Base-by-base conservation (phyloP, 75 land plant genomes). In the Azolla pinnata region DNA sequence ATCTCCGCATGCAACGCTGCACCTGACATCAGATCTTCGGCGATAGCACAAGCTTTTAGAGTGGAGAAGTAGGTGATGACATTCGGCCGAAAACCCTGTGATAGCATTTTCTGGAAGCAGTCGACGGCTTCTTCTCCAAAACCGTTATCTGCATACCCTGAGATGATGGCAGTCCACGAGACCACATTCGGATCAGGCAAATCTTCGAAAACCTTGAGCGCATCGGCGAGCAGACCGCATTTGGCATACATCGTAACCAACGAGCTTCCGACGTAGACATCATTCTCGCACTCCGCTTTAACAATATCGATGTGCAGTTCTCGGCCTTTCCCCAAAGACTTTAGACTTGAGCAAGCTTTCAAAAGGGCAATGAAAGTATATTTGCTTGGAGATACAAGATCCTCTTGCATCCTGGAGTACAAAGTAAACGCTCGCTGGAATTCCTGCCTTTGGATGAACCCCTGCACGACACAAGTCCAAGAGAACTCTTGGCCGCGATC, bases 1-100 rank as follows among this genome's bases (percentile, higher is more conserved):
- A 76, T 64, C 23, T 38, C 67, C 17, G 61, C 72, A 68, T 85
- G 88, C 16, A 85, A 30, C 40, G 67, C 84, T 55, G 70, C 76
- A n/a, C 85, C 85, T 31, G 59, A 23, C 32, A 54, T 67, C n/a
- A 73, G 8, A 8, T 31, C 32, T 20, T 24, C 16, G 51, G 62
- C 38, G 14, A 62, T 59, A 33, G 77, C 61, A 61, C 77, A 70
- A 20, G 78, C 82, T 4, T 63, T 51, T 0, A 79, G 34, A 5
- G 59, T 49, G 33, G 51, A 59, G 19, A 62, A 47, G 19, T 70
- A 46, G 3, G 78, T 63, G 2, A 60, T 66, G 18, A 69, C 68
- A 68, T 75, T 65, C 10, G 78, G 70, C 32, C 30, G 1, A 9
- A 75, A 16, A 8, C 72, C 75, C 7, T 44, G 47, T 20, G 32